Evolutionary conservation across 495 filamentous ascomycete genomes (phyloP), one percentile per base, ranked within the genome.

Genomic region (Neurospora sp.): DNA sequence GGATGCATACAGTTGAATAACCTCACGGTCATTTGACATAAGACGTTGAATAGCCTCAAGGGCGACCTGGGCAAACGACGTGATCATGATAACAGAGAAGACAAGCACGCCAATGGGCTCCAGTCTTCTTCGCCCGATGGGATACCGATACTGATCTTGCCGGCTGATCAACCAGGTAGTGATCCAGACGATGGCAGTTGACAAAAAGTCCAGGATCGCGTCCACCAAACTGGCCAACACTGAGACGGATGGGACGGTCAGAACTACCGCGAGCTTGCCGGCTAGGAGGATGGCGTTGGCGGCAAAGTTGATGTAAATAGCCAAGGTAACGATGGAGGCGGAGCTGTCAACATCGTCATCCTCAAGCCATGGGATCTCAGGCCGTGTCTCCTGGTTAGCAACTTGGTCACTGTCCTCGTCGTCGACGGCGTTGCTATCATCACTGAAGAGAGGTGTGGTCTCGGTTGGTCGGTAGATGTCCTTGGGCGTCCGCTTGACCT

Each of bases 181-280:
- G 5, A 89, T 86, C 92, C 92, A 94, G 54, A 97, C 90, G 69
- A 98, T 97, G 44, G 88, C 90, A 0, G 94, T 98, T 44, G 89
- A 91, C 48, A 98, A 71, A 77, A 97, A 96, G 77, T 98, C 94
- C 16, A 98, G 86, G 0, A 91, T 89, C 4, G 92, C 94, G 77
- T 98, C 94, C 1, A 98, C 94, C 72, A 98, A 86, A 76, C 90
- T 92, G 18, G 94, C 94, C 14, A 98, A 86, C 16, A 98, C 92
- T 5, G 93, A 97, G 72, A 98, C 88, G 18, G 93, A 97, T 44
- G 87, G 92, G 0, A 94, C 94, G 71, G 93, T 86, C 8, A 91
- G 76, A 66, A 94, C 90, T 31, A 95, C 94, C 70, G 87, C 89
- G 54, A 96, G 90, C 78, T 98, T 98, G 37, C 92, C 90, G 5